A percentile compares a stretch with the other conserved stretches of the same genome.
These are phyloP conservation scores for Scleromitrula shiraiana DNA, from an alignment of 2,329 filamentous ascomycete genomes.

Conservation along the genomic window DNA sequence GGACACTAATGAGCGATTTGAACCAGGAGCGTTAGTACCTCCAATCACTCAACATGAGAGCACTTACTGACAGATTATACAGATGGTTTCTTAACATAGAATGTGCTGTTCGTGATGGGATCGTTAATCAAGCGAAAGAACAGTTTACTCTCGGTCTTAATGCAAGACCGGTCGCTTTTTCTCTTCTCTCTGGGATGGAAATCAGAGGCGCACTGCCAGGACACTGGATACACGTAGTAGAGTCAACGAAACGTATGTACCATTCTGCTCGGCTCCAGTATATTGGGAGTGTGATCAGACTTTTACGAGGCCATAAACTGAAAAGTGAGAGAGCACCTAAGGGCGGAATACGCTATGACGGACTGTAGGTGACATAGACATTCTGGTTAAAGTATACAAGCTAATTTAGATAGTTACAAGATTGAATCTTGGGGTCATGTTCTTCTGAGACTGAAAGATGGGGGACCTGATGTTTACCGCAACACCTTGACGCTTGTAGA, in stretches of 20 bases:
- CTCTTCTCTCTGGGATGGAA: conserved; percentile 44
- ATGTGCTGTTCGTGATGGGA: conserved; percentile 48
- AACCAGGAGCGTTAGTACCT: conserved; percentile 40
- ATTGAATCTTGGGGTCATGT: conserved; percentile 39
- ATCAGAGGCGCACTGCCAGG: conserved; percentile 31
- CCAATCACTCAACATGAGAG: conserved; percentile 10
- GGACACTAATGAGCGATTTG: conserved; percentile 33
- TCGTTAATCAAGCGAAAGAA: conserved; percentile 39
- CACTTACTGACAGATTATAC: conserved; percentile 16
- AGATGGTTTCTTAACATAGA: conserved; percentile 53
- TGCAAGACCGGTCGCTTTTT: conserved; percentile 37
- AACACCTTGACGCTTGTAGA: conserved; percentile 41
- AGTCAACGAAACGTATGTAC: conserved; percentile 39
- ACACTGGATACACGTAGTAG: conserved; percentile 37
- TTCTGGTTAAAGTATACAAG: neutral
- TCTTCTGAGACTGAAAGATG: conserved; percentile 30
- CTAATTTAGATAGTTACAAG: conserved; percentile 31
- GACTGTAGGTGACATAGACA: conserved; percentile 37
- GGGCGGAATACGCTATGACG: conserved; percentile 49
- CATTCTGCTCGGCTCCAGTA: conserved; percentile 41
- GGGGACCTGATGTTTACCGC: conserved; percentile 34
- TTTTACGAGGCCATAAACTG: conserved; percentile 45
- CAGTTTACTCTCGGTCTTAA: conserved; percentile 40
- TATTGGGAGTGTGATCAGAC: conserved; percentile 41
- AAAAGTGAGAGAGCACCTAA: conserved; percentile 44